Evolutionary conservation across 225 moss, liverwort and hornwort species (phyloP).

Genomic region (Physcomitrium patens): DNA sequence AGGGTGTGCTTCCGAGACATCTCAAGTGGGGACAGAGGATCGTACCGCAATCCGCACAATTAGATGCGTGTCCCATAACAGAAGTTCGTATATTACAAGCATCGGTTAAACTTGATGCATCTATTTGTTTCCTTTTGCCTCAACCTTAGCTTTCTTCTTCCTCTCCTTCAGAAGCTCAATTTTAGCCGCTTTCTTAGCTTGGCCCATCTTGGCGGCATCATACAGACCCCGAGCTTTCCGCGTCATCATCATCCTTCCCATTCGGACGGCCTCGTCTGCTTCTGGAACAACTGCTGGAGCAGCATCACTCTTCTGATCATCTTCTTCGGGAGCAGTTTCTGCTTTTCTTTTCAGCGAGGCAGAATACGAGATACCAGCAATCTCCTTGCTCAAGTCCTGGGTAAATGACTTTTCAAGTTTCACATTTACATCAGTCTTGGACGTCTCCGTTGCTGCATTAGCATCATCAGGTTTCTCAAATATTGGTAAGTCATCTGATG

Average conservation of each 20-base stretch:
- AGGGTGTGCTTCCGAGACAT: constrained; percentile 22
- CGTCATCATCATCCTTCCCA: constrained; percentile 90
- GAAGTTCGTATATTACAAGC: constrained; percentile 23
- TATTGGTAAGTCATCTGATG: constrained; percentile 55
- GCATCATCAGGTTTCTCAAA: constrained; percentile 42
- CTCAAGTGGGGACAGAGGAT: constrained; percentile 8
- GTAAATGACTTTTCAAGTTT: constrained; percentile 58
- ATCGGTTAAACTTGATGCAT: constrained; percentile 12
- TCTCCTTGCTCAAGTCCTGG: constrained; percentile 71
- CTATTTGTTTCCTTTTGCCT: constrained; percentile 30
- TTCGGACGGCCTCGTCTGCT: constrained; percentile 54
- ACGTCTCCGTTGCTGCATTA: constrained; percentile 28
- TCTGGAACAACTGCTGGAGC: constrained; percentile 22
- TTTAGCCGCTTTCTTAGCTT: constrained; percentile 75
- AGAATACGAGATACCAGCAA: constrained; percentile 75
- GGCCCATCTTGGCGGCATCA: constrained; percentile 89
- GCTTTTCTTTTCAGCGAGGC: constrained; percentile 50
- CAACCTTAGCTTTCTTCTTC: constrained; percentile 58
- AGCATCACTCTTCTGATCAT: constrained; percentile 3
- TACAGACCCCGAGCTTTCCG: constrained; percentile 76
- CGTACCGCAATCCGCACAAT: constrained; percentile 4
- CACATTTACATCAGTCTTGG: constrained; percentile 38
- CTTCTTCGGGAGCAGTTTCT: constrained; percentile 28
- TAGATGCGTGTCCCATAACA: constrained; percentile 1
- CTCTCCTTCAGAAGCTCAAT: constrained; percentile 75